A percentile compares a stretch with the other conserved stretches of the same genome.
Evolutionary conservation across 106 monocot genomes (phyloP).

Genomic region (Dioscorea alata): DNA sequence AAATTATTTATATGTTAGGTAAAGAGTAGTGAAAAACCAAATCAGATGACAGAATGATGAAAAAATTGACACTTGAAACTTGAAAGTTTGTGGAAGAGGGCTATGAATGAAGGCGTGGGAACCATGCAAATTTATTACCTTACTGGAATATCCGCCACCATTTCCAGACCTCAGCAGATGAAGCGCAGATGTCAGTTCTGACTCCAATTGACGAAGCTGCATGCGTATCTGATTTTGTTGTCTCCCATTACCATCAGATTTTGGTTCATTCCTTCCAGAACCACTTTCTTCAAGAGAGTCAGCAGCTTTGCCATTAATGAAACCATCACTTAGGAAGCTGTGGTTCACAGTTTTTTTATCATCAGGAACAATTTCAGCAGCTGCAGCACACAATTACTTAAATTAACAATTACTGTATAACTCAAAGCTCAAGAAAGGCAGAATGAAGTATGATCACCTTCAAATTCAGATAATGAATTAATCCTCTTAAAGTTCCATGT

Average conservation of each 20-base stretch:
- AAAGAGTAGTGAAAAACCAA: too few relatives aligned
- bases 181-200: constrained; percentile 33
- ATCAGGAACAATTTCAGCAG: constrained; percentile 41
- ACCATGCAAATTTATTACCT: constrained; percentile 16
- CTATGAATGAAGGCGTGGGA: not conserved
- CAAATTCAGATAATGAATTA: constrained; percentile 19
- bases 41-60: too few relatives aligned
- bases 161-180: constrained; percentile 27
- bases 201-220: constrained; percentile 47
- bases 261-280: constrained; percentile 1
- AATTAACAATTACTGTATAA: not conserved
- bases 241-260: constrained; percentile 6
- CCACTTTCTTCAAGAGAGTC: constrained; percentile 1
- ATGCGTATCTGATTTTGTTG: constrained; percentile 26
- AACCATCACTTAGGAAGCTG: constrained; percentile 8
- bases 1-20: too few relatives aligned
- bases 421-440: not conserved
- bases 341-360: constrained; percentile 10
- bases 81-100: not conserved
- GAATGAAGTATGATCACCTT: constrained; percentile 22
- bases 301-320: constrained; percentile 2
- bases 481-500: constrained; percentile 35
- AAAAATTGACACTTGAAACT: too few relatives aligned
- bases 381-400: constrained; percentile 21
- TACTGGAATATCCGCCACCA: constrained; percentile 12